Evolutionary conservation across 2,329 filamentous ascomycete species (phyloP).

Genomic region (Hortaea sp.): DNA sequence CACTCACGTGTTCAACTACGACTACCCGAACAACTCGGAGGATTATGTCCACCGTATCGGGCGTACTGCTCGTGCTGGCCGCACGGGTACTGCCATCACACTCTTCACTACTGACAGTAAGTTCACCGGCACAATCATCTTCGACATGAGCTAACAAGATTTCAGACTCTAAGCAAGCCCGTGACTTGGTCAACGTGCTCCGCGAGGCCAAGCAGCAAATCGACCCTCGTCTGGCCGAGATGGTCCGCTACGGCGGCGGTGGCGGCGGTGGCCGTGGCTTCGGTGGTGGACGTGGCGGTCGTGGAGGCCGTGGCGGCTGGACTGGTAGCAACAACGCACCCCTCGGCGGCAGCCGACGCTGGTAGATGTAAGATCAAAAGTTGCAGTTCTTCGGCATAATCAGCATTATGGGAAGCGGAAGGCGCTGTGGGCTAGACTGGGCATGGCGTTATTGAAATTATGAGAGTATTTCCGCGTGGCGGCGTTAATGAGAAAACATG

Average conservation of each 20-base stretch:
- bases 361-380: constrained; percentile 29
- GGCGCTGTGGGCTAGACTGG: constrained; percentile 2
- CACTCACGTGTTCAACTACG: constrained; percentile 99
- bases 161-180: constrained; percentile 55
- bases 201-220: constrained; percentile 97
- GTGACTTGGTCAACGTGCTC: constrained; percentile 87
- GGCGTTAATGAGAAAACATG: constrained; percentile 6
- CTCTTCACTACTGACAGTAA: constrained; percentile 98
- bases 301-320: constrained; percentile 34
- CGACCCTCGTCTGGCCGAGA: constrained; percentile 89
- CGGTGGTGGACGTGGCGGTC: constrained; percentile 50
- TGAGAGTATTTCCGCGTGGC: constrained; percentile 2
- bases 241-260: constrained; percentile 84
- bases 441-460: not conserved
- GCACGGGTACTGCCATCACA: constrained; percentile 91
- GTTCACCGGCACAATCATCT: constrained; percentile 32
- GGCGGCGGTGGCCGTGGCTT: constrained; percentile 64
- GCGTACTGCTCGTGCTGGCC: constrained; percentile 64
- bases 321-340: constrained; percentile 50
- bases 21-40: constrained; percentile 89
- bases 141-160: constrained; percentile 21
- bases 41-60: constrained; percentile 61
- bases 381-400: too few species aligned
- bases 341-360: constrained; percentile 47
- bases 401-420: not conserved